Evolutionary conservation across 495 filamentous ascomycete species (phyloP).

Genomic region (Penicillium parvum): DNA sequence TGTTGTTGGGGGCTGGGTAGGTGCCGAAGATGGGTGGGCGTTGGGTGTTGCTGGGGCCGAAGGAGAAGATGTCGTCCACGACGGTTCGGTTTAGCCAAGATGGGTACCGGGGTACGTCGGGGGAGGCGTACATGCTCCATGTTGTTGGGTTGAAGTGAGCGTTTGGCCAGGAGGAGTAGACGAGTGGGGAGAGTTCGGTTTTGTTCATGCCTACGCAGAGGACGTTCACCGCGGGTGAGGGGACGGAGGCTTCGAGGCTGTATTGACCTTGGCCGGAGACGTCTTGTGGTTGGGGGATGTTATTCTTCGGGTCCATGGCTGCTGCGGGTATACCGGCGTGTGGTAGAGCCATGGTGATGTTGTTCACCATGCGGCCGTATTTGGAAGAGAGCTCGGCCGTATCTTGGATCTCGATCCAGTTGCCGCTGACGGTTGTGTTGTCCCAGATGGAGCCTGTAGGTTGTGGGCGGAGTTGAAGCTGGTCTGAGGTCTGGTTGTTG

Average conservation of each 20-base stretch:
- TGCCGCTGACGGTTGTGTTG: constrained; percentile 58
- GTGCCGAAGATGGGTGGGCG: constrained; percentile 62
- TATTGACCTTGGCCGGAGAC: constrained; percentile 63
- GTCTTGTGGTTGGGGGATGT: constrained; percentile 62
- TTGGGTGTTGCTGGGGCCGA: constrained; percentile 46
- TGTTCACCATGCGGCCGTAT: constrained; percentile 56
- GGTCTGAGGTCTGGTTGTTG: constrained; percentile 32
- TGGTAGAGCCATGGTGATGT: constrained; percentile 70
- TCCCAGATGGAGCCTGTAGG: constrained; percentile 57
- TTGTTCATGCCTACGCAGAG: constrained; percentile 60
- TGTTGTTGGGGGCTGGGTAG: constrained; percentile 57
- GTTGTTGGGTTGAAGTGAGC: constrained; percentile 33
- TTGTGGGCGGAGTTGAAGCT: constrained; percentile 41
- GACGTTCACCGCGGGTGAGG: constrained; percentile 62
- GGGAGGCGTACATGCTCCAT: constrained; percentile 18
- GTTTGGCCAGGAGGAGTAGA: constrained; percentile 56
- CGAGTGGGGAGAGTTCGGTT: constrained; percentile 55
- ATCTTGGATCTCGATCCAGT: constrained; percentile 54
- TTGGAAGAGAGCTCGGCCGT: constrained; percentile 41
- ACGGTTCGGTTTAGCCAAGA: constrained; percentile 52
- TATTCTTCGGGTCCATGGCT: constrained; percentile 52
- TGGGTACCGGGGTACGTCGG: constrained; percentile 22
- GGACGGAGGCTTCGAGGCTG: constrained; percentile 57
- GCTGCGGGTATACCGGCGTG: constrained; percentile 63
- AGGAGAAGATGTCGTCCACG: constrained; percentile 67